Percentiles rank a stretch among this genome's conserved stretches.
Evolutionary conservation across 192 early-diverging fungal species (phyloP).

Genomic region (Coemansia biformis): DNA sequence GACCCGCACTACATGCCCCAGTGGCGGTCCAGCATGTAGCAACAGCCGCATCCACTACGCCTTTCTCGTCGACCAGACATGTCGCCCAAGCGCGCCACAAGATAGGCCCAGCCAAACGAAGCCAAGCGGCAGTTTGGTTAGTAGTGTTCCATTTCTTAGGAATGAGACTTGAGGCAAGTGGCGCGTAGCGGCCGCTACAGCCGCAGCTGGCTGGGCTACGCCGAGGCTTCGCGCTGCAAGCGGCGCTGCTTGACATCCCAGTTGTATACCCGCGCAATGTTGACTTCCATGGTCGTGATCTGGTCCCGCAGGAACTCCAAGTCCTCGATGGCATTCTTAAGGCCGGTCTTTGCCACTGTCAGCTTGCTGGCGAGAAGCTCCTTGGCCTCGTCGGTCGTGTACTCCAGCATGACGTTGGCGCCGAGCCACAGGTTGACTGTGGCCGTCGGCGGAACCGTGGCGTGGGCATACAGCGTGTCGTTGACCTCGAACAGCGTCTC

Average conservation of each 20-base stretch:
- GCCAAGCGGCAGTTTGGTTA: too few species aligned
- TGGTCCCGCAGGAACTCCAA: slow-evolving; percentile 90
- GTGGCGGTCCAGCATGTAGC: slow-evolving; percentile 9
- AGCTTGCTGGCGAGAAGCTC: slow-evolving; percentile 75
- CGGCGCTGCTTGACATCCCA: slow-evolving; percentile 91
- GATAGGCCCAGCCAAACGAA: too few species aligned
- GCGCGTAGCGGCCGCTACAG: too few species aligned
- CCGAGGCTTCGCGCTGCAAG: slow-evolving; percentile 4
- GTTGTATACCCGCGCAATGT: slow-evolving; percentile 94
- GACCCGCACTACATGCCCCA: slow-evolving; percentile 15
- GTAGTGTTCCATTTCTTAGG: too few species aligned
- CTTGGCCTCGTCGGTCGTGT: slow-evolving; percentile 80
- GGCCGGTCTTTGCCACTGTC: slow-evolving; percentile 60
- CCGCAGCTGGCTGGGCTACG: too few species aligned
- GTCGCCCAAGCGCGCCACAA: too few species aligned
- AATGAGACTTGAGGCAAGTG: too few species aligned
- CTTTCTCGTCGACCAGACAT: too few species aligned
- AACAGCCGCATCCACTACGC: not conserved
- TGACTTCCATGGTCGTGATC: slow-evolving; percentile 99
- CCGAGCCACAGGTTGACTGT: slow-evolving; percentile 94
- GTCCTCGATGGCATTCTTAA: slow-evolving; percentile 80
- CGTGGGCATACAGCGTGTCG: slow-evolving; percentile 88
- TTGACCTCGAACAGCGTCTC: slow-evolving; percentile 88
- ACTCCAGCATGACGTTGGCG: slow-evolving; percentile 98
- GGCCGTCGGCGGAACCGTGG: slow-evolving; percentile 68